Conservation (phyloP, 352 stramenopile genomes). For the Globisporangium paddicum region DNA sequence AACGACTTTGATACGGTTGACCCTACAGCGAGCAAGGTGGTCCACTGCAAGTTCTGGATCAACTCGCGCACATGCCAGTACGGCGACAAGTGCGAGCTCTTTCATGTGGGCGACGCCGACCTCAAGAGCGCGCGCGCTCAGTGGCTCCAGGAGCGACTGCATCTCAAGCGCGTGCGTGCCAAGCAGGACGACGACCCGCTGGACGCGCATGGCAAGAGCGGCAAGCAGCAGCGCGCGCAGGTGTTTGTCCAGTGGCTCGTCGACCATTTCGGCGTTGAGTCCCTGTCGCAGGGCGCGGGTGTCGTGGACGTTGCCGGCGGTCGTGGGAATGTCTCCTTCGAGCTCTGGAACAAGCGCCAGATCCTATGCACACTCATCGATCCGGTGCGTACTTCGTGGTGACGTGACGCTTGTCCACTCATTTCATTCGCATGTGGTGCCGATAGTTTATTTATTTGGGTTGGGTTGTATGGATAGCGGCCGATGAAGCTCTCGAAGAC, state of each 20-base stretch:
- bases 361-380: constrained; percentile 77
- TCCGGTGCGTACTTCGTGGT: constrained; percentile 33
- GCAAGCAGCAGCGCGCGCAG: constrained; percentile 63
- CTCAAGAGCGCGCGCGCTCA: constrained; percentile 42
- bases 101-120: constrained; percentile 42
- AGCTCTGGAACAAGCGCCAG: constrained; percentile 79
- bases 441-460: background rate
- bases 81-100: constrained; percentile 59
- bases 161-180: constrained; percentile 51
- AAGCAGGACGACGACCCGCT: constrained; percentile 54
- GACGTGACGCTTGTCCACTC: background rate
- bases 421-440: too few relatives aligned
- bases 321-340: constrained; percentile 73
- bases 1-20: background rate
- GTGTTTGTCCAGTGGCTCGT: constrained; percentile 81
- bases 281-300: constrained; percentile 41
- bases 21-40: background rate
- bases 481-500: constrained; percentile 64
- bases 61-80: constrained; percentile 71
- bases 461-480: constrained; percentile 29
- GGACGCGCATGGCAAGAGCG: constrained; percentile 65
- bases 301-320: constrained; percentile 84
- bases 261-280: constrained; percentile 46
- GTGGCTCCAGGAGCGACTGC: constrained; percentile 61
- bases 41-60: constrained; percentile 83